Evolutionary conservation across 352 stramenopile genomes (phyloP), one percentile per base, ranked within the genome.

Genomic region (Globisporangium alternatum): DNA sequence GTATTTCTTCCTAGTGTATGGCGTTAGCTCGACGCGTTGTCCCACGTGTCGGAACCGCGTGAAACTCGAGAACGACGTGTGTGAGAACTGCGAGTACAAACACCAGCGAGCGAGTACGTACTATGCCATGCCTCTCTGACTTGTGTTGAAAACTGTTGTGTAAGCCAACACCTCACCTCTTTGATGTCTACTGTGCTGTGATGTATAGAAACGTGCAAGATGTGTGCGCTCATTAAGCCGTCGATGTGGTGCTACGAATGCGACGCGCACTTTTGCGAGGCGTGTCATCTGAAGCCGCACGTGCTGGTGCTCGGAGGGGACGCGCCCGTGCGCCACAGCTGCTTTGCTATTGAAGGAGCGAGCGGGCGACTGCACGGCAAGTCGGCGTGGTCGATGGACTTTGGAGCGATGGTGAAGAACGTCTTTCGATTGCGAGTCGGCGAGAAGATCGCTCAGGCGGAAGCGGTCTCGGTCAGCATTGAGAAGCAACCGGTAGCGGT

Each of bases 221-320:
- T 76, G 12, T 90, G 81, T 64, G 70, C 66, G 8, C 63, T 59
- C 41, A 63, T 67, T 22, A 64, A 69, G 22, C 77, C 71, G 1
- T 72, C 69, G 10, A 81, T 91, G 65, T 89, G 80, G 82, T 91
- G 82, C 49, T 78, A 63, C 30, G 82, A 89, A 33, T 91, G 82
- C 47, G 80, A 91, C 44, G 64, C 66, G 37, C 86, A 86, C 52
- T 91, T 87, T 56, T 91, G 82, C 55, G 71, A 66, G 9, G 49
- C n/a, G 1, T 91, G 82, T 65, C 66, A 81, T 48, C 64, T 69
- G 19, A 84, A 85, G 64, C 75, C 80, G 22, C 82, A 91, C 44
- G 73, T 87, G 55, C 63, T 89, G 22, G 74, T 76, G 58, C 67
- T 85, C 3, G 64, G 62, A 17, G 72, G 60, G 4, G 59, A 65